Evolutionary conservation across 352 stramenopile species (phyloP), one percentile per base, ranked within the genome.

Genomic region (Phytophthora agathidicida): DNA sequence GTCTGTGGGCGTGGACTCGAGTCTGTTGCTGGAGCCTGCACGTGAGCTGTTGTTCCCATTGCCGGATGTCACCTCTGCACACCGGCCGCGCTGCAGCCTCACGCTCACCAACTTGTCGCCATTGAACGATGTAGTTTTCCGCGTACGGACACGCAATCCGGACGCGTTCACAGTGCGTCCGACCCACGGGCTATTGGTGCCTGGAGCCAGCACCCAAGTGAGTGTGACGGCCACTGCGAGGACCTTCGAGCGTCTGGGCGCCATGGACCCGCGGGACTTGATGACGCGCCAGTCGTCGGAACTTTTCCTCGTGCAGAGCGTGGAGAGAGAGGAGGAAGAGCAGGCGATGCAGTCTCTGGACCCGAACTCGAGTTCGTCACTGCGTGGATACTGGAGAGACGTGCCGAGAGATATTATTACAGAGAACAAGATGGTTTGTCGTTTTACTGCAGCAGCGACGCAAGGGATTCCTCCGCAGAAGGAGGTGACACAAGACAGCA

Each of bases 151-250:
- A 31, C 89, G 80, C 59, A 83, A 89, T 60, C 75, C 80, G 42
- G 67, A 90, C 26, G 85, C 85, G 38, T 94, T 94, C 58, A 78
- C 73, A 17, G 85, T 94, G 36, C 82, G 76, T 43, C 85, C 85
- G 7, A 76, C 84, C 27, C 75, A 91, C 28, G 81, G 80, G 22
- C 28, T 90, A 8, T 42, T 93, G 30, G 28, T 47, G n/a, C 73
- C 80, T 14, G 76, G 66, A 16, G 49, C 46, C 3, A 72, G 71
- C 20, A 35, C 54, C 24, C 50, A 74, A 47, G 52, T 93, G 11
- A 39, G 57, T 1, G 50, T 93, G 10, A 75, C 74, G 7, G 60
- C 88, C 16, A 64, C 80, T 11, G 22, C 57, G 3, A 46, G 39
- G 20, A 69, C 67, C 3, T 74, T 59, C 24, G 58, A 62, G 11